These are phyloP conservation scores for Tolypocladium tundrense DNA, from an alignment of 2,329 filamentous ascomycete species.

Conservation along the genomic window DNA sequence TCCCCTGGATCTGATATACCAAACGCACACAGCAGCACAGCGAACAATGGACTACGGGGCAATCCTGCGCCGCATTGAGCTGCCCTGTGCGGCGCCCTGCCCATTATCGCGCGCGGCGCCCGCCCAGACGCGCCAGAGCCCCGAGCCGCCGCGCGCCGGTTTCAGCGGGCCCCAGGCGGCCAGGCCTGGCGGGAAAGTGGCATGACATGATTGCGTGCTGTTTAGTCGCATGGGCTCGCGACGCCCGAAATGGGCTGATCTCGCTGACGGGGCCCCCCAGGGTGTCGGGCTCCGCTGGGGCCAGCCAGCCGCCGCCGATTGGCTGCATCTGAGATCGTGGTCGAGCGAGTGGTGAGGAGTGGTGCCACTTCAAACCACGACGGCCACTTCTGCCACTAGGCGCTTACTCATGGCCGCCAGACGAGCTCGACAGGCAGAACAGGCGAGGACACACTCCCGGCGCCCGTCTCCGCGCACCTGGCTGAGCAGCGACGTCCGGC, in stretches of 20 bases:
- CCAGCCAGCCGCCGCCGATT: slow-evolving; percentile 1
- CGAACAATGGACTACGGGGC: no score
- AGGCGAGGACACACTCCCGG: no score
- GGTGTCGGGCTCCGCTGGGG: not conserved
- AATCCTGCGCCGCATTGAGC: no score
- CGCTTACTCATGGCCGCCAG: no score
- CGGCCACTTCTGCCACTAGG: not conserved
- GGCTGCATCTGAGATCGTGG: slow-evolving; percentile 1
- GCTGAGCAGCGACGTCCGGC: not conserved
- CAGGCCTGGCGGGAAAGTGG: slow-evolving; percentile 16
- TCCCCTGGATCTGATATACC: not conserved
- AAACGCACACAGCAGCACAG: no score
- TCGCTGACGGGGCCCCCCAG: slow-evolving; percentile 8
- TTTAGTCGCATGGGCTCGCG: slow-evolving; percentile 17
- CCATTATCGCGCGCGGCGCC: not conserved
- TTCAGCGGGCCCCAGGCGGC: not conserved
- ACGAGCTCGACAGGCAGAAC: no score
- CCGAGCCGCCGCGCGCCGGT: not conserved
- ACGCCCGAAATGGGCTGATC: slow-evolving; percentile 27
- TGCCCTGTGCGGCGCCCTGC: no score
- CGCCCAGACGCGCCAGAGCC: not conserved
- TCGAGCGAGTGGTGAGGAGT: slow-evolving; percentile 1
- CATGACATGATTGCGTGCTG: slow-evolving; percentile 22
- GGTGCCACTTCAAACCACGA: slow-evolving; percentile 1
- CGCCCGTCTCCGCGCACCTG: no score